Conservation (phyloP, 805 yeast species). For the Pichia cephalocereana region DNA sequence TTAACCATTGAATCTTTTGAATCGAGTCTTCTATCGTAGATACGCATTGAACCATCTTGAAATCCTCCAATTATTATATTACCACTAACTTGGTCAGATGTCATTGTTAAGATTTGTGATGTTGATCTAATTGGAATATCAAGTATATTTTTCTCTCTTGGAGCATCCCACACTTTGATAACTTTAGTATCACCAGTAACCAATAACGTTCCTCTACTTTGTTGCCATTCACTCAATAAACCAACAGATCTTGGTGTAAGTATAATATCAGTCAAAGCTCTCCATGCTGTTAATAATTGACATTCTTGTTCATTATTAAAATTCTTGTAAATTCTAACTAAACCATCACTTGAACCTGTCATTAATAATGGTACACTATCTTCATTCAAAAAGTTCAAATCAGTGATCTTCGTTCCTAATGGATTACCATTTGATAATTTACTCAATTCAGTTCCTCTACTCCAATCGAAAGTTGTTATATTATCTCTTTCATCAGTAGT, state of each 20-base stretch:
- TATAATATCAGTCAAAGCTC: conserved; percentile 80
- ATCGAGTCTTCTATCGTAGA: conserved; percentile 82
- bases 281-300: conserved; percentile 78
- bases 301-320: conserved; percentile 49
- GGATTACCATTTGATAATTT: conserved; percentile 80
- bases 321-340: conserved; percentile 75
- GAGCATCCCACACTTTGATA: conserved; percentile 94
- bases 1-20: conserved; percentile 79
- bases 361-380: conserved; percentile 81
- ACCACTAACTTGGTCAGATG: conserved; percentile 95
- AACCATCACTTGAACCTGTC: conserved; percentile 91
- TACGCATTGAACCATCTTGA: conserved; percentile 80
- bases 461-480: conserved; percentile 87
- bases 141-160: conserved; percentile 74
- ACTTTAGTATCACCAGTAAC: conserved; percentile 94
- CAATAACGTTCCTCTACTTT: conserved; percentile 79
- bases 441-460: conserved; percentile 42
- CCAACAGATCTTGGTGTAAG: conserved; percentile 78
- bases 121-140: conserved; percentile 91
- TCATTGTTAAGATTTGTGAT: conserved; percentile 76
- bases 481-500: conserved; percentile 79
- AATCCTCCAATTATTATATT: conserved; percentile 86
- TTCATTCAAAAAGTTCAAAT: conserved; percentile 77
- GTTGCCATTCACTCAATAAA: conserved; percentile 92
- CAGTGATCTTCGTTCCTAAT: conserved; percentile 81